These are phyloP conservation scores for Backusella australiensis DNA, from an alignment of 192 early-diverging fungal genomes.

Conservation along the genomic window DNA sequence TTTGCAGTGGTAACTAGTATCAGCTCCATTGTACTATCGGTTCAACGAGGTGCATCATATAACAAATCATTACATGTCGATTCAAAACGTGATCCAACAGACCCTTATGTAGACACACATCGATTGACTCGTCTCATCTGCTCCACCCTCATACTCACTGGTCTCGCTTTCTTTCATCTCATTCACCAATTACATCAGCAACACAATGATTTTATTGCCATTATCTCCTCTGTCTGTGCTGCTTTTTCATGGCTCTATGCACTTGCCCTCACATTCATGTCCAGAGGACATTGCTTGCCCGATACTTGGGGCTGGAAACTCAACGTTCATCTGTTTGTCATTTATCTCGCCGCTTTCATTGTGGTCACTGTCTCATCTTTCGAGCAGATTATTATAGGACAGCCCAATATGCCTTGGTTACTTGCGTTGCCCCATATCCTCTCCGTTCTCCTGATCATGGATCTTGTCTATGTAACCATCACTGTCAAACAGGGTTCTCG, in stretches of 20 bases:
- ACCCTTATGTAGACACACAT: neutral
- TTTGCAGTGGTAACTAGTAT: neutral
- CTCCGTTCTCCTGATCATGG: neutral
- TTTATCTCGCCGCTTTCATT: neutral
- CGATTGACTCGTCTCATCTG: slow-evolving; percentile 6
- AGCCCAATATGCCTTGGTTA: neutral
- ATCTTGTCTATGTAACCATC: slow-evolving; percentile 17
- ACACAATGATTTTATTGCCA: neutral
- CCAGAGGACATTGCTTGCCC: slow-evolving; percentile 14
- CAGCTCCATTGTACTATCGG: neutral
- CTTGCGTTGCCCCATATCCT: neutral
- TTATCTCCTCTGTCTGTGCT: neutral
- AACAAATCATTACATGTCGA: neutral
- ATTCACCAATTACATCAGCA: neutral
- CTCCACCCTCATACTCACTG: neutral
- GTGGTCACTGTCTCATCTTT: neutral
- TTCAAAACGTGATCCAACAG: neutral
- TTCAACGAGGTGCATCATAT: neutral
- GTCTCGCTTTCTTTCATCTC: neutral
- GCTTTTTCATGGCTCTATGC: slow-evolving; percentile 26
- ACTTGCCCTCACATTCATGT: slow-evolving; percentile 13
- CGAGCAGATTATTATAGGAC: neutral
- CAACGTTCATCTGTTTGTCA: slow-evolving; percentile 30
- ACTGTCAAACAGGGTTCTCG: slow-evolving; percentile 17
- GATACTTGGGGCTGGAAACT: slow-evolving; percentile 27